A percentile compares a stretch with the other conserved stretches of the same genome.
phyloP scores from a whole-genome alignment of 2,329 filamentous ascomycete genomes.

The Botryotinia convoluta region DNA sequence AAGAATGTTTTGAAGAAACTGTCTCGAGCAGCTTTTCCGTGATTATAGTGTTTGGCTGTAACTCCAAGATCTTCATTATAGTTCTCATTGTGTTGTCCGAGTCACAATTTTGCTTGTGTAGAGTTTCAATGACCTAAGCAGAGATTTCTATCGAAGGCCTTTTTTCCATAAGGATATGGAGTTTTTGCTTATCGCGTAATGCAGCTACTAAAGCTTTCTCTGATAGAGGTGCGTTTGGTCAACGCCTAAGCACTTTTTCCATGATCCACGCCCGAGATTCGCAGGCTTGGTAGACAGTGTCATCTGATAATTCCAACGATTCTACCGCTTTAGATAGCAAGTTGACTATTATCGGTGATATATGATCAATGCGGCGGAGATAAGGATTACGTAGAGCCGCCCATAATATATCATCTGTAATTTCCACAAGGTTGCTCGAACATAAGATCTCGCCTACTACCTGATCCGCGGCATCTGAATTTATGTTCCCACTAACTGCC shows the following conservation, averaged over 20 bases:
- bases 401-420: not conserved
- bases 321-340: not conserved
- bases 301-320: not conserved
- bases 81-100: not conserved
- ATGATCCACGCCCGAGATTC: not conserved
- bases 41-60: not conserved
- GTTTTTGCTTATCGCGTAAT: not conserved
- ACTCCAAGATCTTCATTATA: not conserved
- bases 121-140: not conserved
- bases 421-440: not conserved
- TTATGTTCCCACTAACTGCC: not conserved
- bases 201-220: not conserved
- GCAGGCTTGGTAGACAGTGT: not conserved
- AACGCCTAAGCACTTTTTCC: not conserved
- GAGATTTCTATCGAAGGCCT: not conserved
- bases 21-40: not conserved
- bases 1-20: fast-evolving
- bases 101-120: fast-evolving
- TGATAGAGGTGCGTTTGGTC: not conserved
- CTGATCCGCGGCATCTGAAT: not conserved
- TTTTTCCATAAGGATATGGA: not conserved
- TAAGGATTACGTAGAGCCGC: not conserved
- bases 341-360: not conserved
- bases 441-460: not conserved
- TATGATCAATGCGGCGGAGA: not conserved